These are phyloP conservation scores for Rhodotorula sp. DNA, from an alignment of 1,284 basidiomycete species.

Conservation along the genomic window DNA sequence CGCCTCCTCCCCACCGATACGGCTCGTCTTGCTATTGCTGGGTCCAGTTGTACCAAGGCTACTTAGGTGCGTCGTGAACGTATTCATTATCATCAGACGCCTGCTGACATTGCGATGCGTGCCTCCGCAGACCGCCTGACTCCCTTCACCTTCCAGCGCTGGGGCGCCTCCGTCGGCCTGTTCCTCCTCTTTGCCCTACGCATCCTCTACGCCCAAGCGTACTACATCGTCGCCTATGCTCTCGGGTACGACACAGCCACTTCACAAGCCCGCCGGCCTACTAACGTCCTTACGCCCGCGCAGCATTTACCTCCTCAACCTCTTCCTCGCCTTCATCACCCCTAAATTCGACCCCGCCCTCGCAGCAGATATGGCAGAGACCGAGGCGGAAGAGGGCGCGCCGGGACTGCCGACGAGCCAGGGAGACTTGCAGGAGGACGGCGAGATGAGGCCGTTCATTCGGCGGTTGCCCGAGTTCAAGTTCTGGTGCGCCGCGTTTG, in stretches of 20 bases:
- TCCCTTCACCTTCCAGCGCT: slow-evolving; percentile 82
- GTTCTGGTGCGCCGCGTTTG: slow-evolving; percentile 67
- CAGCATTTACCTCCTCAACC: slow-evolving; percentile 82
- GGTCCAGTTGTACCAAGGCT: slow-evolving; percentile 11
- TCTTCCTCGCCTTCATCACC: slow-evolving; percentile 64
- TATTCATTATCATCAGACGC: too few relatives aligned
- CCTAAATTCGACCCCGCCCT: slow-evolving; percentile 95
- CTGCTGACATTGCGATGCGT: not conserved
- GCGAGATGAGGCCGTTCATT: slow-evolving; percentile 96
- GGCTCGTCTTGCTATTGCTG: not conserved
- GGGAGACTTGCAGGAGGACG: slow-evolving; percentile 57
- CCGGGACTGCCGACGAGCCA: slow-evolving; percentile 50
- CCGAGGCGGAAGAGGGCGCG: slow-evolving; percentile 94
- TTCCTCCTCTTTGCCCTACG: slow-evolving; percentile 78
- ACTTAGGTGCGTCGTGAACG: slow-evolving; percentile 7
- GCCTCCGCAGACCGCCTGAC: slow-evolving; percentile 72
- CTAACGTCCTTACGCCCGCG: not conserved
- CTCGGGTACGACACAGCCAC: slow-evolving; percentile 45
- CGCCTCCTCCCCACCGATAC: not conserved
- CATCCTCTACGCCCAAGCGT: slow-evolving; percentile 79
- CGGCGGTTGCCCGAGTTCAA: slow-evolving; percentile 93
- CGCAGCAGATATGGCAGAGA: slow-evolving; percentile 85
- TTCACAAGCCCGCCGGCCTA: too few relatives aligned
- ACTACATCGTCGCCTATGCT: slow-evolving; percentile 48
- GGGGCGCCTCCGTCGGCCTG: slow-evolving; percentile 75